Evolutionary conservation across 257 asterid species (phyloP).

Genomic region (Linaria vulgaris): DNA sequence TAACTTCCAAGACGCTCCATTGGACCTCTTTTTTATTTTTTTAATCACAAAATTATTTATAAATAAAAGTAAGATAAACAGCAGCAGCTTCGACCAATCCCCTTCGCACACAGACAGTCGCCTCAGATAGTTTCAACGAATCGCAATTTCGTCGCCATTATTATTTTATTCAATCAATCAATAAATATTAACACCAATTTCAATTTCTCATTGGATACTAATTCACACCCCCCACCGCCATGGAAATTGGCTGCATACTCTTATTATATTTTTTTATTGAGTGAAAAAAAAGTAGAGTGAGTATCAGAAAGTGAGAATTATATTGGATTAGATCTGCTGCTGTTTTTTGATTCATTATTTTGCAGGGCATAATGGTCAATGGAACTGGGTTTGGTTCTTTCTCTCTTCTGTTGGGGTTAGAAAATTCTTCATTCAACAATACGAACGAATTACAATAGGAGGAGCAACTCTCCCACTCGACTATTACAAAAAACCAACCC

Average conservation of each 20-base stretch:
- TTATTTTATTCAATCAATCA: conserved; percentile 23
- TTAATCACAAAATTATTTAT: neutral
- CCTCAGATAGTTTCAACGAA: conserved; percentile 41
- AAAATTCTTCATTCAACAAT: too few species aligned
- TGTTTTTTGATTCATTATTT: too few species aligned
- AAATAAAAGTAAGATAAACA: neutral
- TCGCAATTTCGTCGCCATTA: conserved; percentile 17
- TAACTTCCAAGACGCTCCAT: conserved; percentile 47
- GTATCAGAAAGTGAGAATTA: conserved; percentile 14
- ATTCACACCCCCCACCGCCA: conserved; percentile 43
- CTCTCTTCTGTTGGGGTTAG: too few species aligned
- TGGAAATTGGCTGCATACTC: conserved; percentile 29
- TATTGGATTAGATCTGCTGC: too few species aligned
- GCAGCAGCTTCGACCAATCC: conserved; percentile 44
- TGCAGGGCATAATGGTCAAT: too few species aligned
- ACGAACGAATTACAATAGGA: too few species aligned
- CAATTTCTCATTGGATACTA: conserved; percentile 36
- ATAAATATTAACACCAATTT: conserved; percentile 23
- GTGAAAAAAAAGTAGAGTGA: too few species aligned
- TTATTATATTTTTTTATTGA: too few species aligned
- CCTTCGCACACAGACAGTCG: conserved; percentile 8
- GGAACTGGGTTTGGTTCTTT: too few species aligned
- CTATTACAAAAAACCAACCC: too few species aligned
- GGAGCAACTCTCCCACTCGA: too few species aligned
- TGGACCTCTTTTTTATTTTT: conserved; percentile 12